Conservation (phyloP, 306 rosid genomes). For the Hippophae gyantsensis region DNA sequence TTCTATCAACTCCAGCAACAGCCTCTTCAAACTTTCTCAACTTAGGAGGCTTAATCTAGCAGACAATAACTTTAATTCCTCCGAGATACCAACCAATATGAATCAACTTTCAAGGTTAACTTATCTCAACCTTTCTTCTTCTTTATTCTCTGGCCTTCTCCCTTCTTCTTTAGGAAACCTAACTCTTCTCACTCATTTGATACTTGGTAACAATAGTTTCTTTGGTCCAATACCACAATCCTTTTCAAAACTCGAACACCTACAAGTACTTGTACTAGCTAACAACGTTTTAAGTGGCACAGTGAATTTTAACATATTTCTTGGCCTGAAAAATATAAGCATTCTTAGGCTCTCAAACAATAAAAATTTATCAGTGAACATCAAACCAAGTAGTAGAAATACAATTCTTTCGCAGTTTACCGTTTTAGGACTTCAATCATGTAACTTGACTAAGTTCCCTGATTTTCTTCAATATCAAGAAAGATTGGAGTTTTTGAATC, state of each 20-base stretch:
- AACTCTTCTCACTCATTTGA: accelerated
- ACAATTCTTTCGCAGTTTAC: not conserved
- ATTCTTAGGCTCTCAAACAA: accelerated
- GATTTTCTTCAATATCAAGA: constrained; percentile 4
- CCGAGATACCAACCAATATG: not conserved
- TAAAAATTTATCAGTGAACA: not conserved
- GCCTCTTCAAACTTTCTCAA: not conserved
- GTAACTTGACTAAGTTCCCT: not conserved
- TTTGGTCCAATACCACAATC: not conserved
- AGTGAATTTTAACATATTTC: not conserved
- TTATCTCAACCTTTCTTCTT: not conserved
- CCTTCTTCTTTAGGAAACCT: constrained; percentile 13
- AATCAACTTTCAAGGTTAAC: not conserved
- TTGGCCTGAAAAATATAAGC: not conserved
- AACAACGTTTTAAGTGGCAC: not conserved
- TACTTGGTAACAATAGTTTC: accelerated
- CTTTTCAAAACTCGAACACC: not conserved
- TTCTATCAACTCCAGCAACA: constrained; percentile 4
- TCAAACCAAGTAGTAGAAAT: not conserved
- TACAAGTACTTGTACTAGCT: accelerated
- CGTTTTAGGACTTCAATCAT: not conserved
- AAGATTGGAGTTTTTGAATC: not conserved
- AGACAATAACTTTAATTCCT: not conserved
- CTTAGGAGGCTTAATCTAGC: constrained; percentile 7
- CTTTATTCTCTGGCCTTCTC: constrained; percentile 1